These are phyloP conservation scores for Amylocarpus encephaloides DNA, from an alignment of 2,329 filamentous ascomycete species.

Conservation along the genomic window DNA sequence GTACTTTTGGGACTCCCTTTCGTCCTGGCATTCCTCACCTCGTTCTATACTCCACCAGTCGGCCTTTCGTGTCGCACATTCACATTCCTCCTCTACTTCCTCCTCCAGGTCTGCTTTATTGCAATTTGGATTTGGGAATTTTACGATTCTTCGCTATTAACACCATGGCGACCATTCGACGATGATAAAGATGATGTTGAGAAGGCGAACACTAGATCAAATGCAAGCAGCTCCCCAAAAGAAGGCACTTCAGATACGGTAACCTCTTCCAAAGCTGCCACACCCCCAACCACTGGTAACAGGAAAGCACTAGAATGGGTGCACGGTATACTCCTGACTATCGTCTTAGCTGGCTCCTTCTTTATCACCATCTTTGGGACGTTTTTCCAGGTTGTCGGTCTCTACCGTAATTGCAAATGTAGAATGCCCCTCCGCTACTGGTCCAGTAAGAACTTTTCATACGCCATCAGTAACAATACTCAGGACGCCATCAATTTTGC, in stretches of 20 bases:
- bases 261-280: too few species aligned
- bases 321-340: background rate
- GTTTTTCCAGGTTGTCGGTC: constrained; percentile 13
- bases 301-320: background rate
- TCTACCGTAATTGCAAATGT: constrained; percentile 16
- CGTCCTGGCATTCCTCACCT: constrained; percentile 31
- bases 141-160: background rate
- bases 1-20: constrained; percentile 19
- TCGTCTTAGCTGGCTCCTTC: background rate
- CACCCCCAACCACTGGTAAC: too few species aligned
- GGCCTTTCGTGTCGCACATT: constrained; percentile 33
- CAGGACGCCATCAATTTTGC: constrained; percentile 3
- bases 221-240: background rate
- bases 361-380: constrained; percentile 10
- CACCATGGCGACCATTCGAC: background rate
- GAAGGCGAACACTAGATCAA: background rate
- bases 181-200: background rate
- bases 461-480: constrained; percentile 6
- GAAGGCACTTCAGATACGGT: too few species aligned
- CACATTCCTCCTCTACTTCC: constrained; percentile 32
- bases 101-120: constrained; percentile 31
- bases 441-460: background rate
- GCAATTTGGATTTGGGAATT: constrained; percentile 13
- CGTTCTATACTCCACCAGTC: constrained; percentile 31
- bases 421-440: constrained; percentile 6